Base-by-base conservation (phyloP, 2,329 filamentous ascomycete genomes). In the Hypoxylon sp. region DNA sequence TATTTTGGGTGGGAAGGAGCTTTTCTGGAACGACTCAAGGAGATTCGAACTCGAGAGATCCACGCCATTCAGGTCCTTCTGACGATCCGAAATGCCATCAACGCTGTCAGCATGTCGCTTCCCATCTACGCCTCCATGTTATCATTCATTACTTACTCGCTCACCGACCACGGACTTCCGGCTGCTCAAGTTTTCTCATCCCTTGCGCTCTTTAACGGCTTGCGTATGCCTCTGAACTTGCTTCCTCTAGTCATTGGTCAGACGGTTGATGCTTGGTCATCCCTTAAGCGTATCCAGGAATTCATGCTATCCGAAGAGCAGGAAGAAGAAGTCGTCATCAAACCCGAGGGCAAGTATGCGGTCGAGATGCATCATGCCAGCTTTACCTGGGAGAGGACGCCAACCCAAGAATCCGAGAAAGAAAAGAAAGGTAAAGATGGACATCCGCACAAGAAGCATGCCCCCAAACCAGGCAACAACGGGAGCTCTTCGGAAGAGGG, bases 51-150 rank as follows among this genome's bases (percentile, higher is more conserved):
- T 57, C 86, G 86, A 66, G 95, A 98, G 79, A 94, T 98, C 67
- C 82, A 85, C 62, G 88, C 91, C n/a, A 94, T 98, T 63, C 94
- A 97, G 77, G 82, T 93, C 13, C 82, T 98, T 49, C 82, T 98
- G 28, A 89, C 92, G 0, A 93, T 97, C 71, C 88, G 94, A 73
- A 97, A 97, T 77, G 93, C 86, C 45, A 93, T 97, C 81, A 91
- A 94, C 79, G 91, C 93, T 11, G 84, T 96, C 53, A 92, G 92
- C 75, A 88, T 97, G 86, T 91, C 93, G 0, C 86, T 97, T 75
- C 95, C 96, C 5, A 92, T 97, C 58, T 98, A 98, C 73, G 94
- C 95, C 0, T 97, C 94, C 1, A 98, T 98, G 93, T 80, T 98
- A 43, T 89, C 95, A 0, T 98, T 98, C 79, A 95, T 98, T 79